Conservation (phyloP, 2,329 filamentous ascomycete species). For the Monilinia polystroma region DNA sequence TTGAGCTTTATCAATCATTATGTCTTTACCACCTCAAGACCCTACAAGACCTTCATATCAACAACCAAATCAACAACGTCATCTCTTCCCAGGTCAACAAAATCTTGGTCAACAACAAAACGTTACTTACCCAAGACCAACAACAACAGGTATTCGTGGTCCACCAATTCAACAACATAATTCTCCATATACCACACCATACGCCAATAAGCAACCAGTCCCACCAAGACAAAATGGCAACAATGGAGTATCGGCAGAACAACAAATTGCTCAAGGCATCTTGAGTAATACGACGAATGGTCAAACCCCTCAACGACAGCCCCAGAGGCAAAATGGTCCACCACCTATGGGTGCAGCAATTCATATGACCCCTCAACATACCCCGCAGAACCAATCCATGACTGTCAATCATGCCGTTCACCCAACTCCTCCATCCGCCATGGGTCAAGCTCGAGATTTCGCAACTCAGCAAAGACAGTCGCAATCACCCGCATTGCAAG, state of each 20-base stretch:
- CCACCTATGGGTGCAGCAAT: conserved; percentile 38
- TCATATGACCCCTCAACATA: conserved; percentile 37
- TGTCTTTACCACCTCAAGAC: conserved; percentile 38
- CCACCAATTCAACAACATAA: conserved; percentile 35
- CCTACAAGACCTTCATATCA: conserved; percentile 26
- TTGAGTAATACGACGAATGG: conserved; percentile 33
- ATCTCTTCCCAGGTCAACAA: conserved; percentile 32
- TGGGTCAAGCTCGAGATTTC: conserved; percentile 30
- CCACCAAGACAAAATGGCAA: conserved; percentile 34
- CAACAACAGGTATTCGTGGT: conserved; percentile 33
- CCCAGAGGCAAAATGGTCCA: conserved; percentile 26
- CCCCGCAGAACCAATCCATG: conserved; percentile 36
- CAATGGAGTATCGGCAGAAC: conserved; percentile 37
- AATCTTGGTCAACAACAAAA: conserved; percentile 33
- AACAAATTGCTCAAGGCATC: conserved; percentile 41
- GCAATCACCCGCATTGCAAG: conserved; percentile 37
- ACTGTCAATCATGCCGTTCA: conserved; percentile 39
- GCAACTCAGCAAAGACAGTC: conserved; percentile 33
- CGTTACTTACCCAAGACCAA: conserved; percentile 32
- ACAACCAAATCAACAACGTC: conserved; percentile 26
- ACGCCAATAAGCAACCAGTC: conserved; percentile 33
- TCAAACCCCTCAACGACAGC: conserved; percentile 38
- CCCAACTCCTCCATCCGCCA: conserved; percentile 28
- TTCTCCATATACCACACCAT: conserved; percentile 38
- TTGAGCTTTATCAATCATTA: conserved; percentile 25